Conservation (phyloP, 2,329 filamentous ascomycete species). For the Westerdykella sp. region DNA sequence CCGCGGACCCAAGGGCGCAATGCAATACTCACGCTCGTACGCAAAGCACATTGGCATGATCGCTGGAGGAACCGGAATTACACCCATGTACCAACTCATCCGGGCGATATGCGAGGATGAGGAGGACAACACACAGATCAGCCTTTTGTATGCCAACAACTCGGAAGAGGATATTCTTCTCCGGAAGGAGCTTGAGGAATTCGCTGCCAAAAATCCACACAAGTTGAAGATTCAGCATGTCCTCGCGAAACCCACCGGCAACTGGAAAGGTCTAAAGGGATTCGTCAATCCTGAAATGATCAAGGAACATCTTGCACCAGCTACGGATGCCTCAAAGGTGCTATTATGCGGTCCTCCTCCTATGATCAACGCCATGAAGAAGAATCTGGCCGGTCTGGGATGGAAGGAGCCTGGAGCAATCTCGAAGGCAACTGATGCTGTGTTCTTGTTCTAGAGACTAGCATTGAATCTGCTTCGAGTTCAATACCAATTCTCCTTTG, state of each 20-base stretch:
- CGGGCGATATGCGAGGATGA: constrained; percentile 57
- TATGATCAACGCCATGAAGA: constrained; percentile 97
- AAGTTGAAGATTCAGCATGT: constrained; percentile 51
- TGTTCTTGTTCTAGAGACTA: background rate
- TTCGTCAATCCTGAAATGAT: constrained; percentile 97
- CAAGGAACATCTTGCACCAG: constrained; percentile 74
- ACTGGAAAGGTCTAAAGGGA: constrained; percentile 86
- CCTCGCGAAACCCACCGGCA: constrained; percentile 52
- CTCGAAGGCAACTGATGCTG: background rate
- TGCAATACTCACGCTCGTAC: constrained; percentile 41
- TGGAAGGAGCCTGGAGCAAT: constrained; percentile 34
- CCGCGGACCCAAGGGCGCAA: constrained; percentile 53
- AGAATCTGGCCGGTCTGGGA: constrained; percentile 79
- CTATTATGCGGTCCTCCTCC: constrained; percentile 91
- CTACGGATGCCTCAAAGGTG: constrained; percentile 76
- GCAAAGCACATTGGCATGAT: constrained; percentile 50
- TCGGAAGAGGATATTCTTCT: constrained; percentile 56
- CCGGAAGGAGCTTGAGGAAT: constrained; percentile 50
- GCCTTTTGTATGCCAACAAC: constrained; percentile 55
- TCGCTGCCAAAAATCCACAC: constrained; percentile 49
- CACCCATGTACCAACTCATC: constrained; percentile 58
- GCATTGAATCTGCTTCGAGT: too few species aligned
- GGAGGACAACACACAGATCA: constrained; percentile 52
- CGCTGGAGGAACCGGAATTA: constrained; percentile 49
- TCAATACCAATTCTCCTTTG: too few species aligned